Conservation (phyloP, 352 stramenopile genomes). For the Phytophthora pinifolia region DNA sequence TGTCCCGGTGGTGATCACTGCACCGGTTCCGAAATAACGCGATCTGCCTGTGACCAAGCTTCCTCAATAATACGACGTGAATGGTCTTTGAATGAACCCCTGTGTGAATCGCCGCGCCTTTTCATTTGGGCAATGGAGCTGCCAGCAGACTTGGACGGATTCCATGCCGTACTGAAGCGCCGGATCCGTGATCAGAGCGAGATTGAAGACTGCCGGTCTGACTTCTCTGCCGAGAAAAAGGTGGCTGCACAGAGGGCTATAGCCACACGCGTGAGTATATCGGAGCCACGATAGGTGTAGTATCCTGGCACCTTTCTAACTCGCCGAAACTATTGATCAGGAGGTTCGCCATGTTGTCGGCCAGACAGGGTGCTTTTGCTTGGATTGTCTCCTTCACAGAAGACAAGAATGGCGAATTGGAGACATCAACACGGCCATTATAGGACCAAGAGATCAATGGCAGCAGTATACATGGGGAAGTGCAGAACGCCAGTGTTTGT, state of each 20-base stretch:
- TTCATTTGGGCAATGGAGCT: slow-evolving; percentile 41
- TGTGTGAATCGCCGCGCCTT: slow-evolving; percentile 20
- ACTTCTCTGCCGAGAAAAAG: slow-evolving; percentile 24
- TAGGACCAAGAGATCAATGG: slow-evolving; percentile 69
- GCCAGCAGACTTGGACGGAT: slow-evolving; percentile 38
- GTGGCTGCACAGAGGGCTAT: slow-evolving; percentile 23
- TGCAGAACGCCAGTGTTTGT: slow-evolving; percentile 50
- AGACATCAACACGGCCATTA: slow-evolving; percentile 62
- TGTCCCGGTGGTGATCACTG: slow-evolving; percentile 52
- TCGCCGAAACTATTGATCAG: slow-evolving; percentile 15
- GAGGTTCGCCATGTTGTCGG: slow-evolving; percentile 53
- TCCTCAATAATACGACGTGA: slow-evolving; percentile 10
- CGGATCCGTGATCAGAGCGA: slow-evolving; percentile 55
- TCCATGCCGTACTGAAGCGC: slow-evolving; percentile 53
- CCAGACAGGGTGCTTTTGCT: slow-evolving; percentile 75
- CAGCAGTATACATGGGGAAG: slow-evolving; percentile 65
- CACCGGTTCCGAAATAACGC: slow-evolving; percentile 25
- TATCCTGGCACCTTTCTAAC: background rate
- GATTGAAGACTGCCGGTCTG: slow-evolving; percentile 44
- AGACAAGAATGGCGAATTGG: slow-evolving; percentile 81
- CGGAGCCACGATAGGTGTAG: no score
- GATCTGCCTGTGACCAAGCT: background rate
- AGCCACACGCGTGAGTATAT: slow-evolving; percentile 15
- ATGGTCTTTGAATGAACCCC: background rate
- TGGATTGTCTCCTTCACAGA: slow-evolving; percentile 66